Percentiles rank a stretch among this genome's conserved stretches.
These are phyloP conservation scores for Trametes cingulata DNA, from an alignment of 768 basidiomycete genomes.

Conservation along the genomic window DNA sequence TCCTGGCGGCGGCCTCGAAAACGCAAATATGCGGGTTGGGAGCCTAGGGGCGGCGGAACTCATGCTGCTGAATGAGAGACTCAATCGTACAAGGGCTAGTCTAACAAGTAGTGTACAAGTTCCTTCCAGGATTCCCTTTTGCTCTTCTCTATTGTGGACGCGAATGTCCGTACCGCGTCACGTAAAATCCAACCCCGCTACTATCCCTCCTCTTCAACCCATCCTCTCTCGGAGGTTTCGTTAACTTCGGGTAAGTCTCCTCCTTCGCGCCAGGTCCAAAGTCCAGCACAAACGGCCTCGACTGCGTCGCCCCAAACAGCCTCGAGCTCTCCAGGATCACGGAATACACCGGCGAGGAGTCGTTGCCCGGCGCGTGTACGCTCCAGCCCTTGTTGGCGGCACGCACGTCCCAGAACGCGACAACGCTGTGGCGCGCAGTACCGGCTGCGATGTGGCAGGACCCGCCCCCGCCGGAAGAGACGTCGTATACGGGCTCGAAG, in stretches of 20 bases:
- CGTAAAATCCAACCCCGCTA: conserved; percentile 48
- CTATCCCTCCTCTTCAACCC: conserved; percentile 39
- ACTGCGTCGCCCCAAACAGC: conserved; percentile 76
- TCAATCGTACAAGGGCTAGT: too few relatives aligned
- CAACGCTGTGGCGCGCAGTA: conserved; percentile 71
- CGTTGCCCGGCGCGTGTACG: conserved; percentile 78
- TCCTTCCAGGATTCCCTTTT: not conserved
- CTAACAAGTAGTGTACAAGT: not conserved
- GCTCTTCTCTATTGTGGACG: not conserved
- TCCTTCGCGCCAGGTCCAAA: conserved; percentile 65
- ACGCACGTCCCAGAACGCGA: conserved; percentile 83
- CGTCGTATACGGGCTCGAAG: conserved; percentile 71
- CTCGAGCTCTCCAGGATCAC: conserved; percentile 76
- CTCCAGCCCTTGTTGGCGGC: conserved; percentile 66
- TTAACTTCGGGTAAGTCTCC: conserved; percentile 51
- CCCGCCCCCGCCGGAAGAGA: conserved; percentile 73
- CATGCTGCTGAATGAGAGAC: too few relatives aligned
- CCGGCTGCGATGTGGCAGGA: conserved; percentile 72
- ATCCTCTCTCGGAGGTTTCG: conserved; percentile 28
- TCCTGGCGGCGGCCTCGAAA: too few relatives aligned
- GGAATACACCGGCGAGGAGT: conserved; percentile 76
- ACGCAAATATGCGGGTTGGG: too few relatives aligned
- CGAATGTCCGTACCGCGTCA: conserved; percentile 47
- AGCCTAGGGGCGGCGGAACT: too few relatives aligned
- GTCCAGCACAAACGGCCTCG: conserved; percentile 75